Evolutionary conservation across 2,329 filamentous ascomycete species (phyloP).

Genomic region (Botrytis fragariae): DNA sequence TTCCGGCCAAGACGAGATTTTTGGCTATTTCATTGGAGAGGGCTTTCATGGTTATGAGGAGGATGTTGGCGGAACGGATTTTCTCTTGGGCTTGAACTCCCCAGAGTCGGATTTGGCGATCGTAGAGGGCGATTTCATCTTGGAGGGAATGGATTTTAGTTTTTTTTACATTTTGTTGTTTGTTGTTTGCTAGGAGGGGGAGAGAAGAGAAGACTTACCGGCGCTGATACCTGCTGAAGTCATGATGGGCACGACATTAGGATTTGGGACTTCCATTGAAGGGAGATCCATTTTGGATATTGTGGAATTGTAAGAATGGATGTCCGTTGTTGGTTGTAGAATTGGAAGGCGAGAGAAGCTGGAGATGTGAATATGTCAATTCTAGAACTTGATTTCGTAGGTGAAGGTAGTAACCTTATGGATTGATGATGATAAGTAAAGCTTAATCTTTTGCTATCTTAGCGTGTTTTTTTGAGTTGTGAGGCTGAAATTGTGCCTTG

Average conservation of each 20-base stretch:
- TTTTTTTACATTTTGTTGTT: neutral
- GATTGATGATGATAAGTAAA: conserved; percentile 1
- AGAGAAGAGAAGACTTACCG: conserved; percentile 33
- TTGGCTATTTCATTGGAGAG: conserved; percentile 95
- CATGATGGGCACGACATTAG: conserved; percentile 17
- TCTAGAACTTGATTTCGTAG: neutral
- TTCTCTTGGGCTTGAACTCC: conserved; percentile 92
- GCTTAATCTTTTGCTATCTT: conserved; percentile 7
- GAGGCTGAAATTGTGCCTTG: conserved; percentile 12
- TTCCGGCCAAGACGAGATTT: conserved; percentile 91
- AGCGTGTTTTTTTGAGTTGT: neutral
- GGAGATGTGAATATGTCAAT: neutral
- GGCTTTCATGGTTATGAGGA: conserved; percentile 83
- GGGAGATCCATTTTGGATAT: neutral
- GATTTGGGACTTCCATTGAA: conserved; percentile 6
- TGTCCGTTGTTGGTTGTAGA: neutral
- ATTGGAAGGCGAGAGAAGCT: neutral
- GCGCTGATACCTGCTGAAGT: conserved; percentile 38
- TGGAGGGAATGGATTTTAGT: neutral
- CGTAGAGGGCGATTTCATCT: conserved; percentile 97
- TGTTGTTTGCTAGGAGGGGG: neutral
- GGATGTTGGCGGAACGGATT: conserved; percentile 83
- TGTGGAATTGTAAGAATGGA: neutral
- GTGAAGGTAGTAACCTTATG: neutral
- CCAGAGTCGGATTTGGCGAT: conserved; percentile 96